A percentile compares a stretch with the other conserved stretches of the same genome.
Evolutionary conservation across 1,284 basidiomycete genomes (phyloP).

Genomic region (Tetrapyrgos nigripes): DNA sequence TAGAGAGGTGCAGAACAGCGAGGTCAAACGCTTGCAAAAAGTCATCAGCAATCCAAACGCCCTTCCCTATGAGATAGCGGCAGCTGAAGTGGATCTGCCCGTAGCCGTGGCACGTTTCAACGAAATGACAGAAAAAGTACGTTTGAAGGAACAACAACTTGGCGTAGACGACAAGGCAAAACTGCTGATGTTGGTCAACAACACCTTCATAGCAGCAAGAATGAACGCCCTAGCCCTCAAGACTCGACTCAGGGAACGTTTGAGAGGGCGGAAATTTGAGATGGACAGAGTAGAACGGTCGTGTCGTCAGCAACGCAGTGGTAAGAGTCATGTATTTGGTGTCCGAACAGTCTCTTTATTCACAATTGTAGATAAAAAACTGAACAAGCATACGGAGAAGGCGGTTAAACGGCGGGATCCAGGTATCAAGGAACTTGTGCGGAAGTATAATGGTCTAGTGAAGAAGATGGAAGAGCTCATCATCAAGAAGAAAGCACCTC

Average conservation of each 20-base stretch:
- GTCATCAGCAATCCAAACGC: neutral
- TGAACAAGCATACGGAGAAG: conserved; percentile 3
- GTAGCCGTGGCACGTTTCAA: neutral
- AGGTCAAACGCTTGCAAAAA: neutral
- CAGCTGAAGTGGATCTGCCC: neutral
- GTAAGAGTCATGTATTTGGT: conserved; percentile 12
- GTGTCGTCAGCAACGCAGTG: conserved; percentile 22
- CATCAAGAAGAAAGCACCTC: conserved; percentile 12
- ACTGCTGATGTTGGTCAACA: neutral
- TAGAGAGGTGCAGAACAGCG: neutral
- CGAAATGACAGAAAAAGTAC: neutral
- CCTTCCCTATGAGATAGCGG: neutral
- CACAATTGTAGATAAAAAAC: conserved; percentile 1
- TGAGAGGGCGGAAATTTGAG: neutral
- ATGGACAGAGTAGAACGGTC: neutral
- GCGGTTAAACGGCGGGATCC: conserved; percentile 16
- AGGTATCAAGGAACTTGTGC: conserved; percentile 13
- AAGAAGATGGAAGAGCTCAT: conserved; percentile 12
- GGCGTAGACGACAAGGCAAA: too few species aligned
- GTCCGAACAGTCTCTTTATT: neutral
- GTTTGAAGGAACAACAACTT: neutral
- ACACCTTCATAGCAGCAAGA: neutral
- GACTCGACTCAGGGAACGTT: too few species aligned
- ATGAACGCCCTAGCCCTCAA: neutral
- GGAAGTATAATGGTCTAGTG: conserved; percentile 21